These are phyloP conservation scores for Leishmania martiniquensis DNA, from an alignment of 208 protist genomes.

Conservation along the genomic window DNA sequence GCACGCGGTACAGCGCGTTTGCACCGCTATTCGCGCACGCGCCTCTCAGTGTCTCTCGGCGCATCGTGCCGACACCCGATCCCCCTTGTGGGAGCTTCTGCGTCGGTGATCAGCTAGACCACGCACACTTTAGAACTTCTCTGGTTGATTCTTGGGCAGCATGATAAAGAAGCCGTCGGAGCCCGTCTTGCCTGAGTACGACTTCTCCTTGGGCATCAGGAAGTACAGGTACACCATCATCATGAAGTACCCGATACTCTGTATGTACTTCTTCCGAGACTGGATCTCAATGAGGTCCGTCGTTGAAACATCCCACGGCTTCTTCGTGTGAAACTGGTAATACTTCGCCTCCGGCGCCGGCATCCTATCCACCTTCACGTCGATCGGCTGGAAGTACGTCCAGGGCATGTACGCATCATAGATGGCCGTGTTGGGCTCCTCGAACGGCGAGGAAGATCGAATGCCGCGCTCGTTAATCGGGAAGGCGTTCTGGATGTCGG, in stretches of 20 bases:
- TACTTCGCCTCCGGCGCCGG: constrained; percentile 88
- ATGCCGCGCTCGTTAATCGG: constrained; percentile 86
- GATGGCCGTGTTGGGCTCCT: constrained; percentile 91
- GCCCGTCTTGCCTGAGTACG: constrained; percentile 80
- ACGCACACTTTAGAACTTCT: constrained; percentile 70
- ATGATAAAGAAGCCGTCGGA: constrained; percentile 86
- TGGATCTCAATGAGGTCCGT: constrained; percentile 90
- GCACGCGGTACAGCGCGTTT: constrained; percentile 87
- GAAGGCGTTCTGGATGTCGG: constrained; percentile 82
- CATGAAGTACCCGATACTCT: constrained; percentile 71
- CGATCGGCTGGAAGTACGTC: constrained; percentile 92
- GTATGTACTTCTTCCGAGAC: constrained; percentile 89
- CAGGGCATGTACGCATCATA: constrained; percentile 90
- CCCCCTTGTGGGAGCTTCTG: neutral
- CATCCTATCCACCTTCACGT: constrained; percentile 87
- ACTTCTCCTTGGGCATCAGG: constrained; percentile 93
- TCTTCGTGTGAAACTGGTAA: constrained; percentile 90
- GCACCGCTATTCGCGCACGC: constrained; percentile 53
- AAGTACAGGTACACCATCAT: constrained; percentile 84
- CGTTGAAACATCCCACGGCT: constrained; percentile 87
- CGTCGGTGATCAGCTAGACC: neutral
- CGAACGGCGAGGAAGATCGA: constrained; percentile 87
- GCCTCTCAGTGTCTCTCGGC: neutral
- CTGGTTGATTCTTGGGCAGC: constrained; percentile 86
- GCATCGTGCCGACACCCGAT: neutral